Base-by-base conservation (phyloP, 2,329 filamentous ascomycete species). In the Colletotrichum musicola region DNA sequence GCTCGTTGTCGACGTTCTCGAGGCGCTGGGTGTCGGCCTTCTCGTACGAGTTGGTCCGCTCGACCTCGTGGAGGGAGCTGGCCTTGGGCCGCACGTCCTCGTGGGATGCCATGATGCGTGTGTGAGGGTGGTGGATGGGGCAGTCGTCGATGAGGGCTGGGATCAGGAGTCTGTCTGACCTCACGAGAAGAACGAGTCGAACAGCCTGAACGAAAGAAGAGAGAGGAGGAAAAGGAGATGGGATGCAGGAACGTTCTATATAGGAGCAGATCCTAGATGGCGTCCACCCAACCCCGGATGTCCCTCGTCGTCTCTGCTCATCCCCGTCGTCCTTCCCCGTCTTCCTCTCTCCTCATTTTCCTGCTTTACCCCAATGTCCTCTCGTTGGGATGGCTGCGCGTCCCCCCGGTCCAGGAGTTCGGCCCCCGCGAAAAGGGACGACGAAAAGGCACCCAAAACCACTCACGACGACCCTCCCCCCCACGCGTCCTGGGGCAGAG, bases 1-100 rank as follows among this genome's bases (percentile, higher is more conserved):
- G 82, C 79, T 94, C 92, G 63, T 86, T 84, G 79, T 94, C 92
- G 63, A 93, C 85, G 49, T 72, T 61, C 4, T 66, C 71, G 44
- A 64, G 65, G 38, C 70, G 69, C 22, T 70, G 67, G 60, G 64
- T 59, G 44, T 68, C 49, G 56, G 68, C 38, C 30, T 71, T 71
- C 10, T 71, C 61, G 55, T 64, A 40, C 14, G 71, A 68, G 18
- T 27, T 20, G 12, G 62, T 44, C 14, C 73, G 73, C 51, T 78
- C 77, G 56, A 76, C 72, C 54, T 81, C 76, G 16, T 75, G 72
- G 42, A 64, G 40, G 64, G 75, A 73, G 25, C 47, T 75, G 74
- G 53, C 72, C 72, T 13, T 73, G 73, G 66, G 69, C 12, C 46
- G 46, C 46, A 49, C 46, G n/a, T 49, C 46, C 4, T 30, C n/a